These are phyloP conservation scores for Herpotrichia juniperi DNA, from an alignment of 2,329 filamentous ascomycete species.

Conservation along the genomic window DNA sequence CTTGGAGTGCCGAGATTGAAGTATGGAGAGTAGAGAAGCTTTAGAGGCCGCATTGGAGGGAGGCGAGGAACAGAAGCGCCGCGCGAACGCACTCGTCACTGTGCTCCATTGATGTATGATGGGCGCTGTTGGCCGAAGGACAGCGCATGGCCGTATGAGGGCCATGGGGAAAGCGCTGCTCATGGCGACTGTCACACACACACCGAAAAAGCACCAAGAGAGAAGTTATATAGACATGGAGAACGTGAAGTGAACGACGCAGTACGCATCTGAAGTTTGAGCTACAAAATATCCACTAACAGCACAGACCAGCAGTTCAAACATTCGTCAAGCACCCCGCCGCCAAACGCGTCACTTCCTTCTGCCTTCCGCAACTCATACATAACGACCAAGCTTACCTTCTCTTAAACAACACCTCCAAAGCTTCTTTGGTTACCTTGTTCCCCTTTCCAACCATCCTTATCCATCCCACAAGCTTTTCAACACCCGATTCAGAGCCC, in stretches of 20 bases:
- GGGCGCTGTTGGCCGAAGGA: constrained; percentile 26
- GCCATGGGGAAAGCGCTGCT: constrained; percentile 37
- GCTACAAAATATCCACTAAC: background rate
- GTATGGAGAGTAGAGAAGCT: constrained; percentile 28
- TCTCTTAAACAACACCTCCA: constrained; percentile 4
- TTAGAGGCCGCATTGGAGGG: constrained; percentile 9
- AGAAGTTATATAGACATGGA: constrained; percentile 1
- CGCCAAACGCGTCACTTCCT: background rate
- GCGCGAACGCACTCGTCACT: constrained; percentile 28
- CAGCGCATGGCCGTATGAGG: constrained; percentile 29
- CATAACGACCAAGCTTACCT: background rate
- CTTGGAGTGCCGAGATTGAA: constrained; percentile 16
- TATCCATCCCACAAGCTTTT: background rate
- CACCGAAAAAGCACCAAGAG: background rate
- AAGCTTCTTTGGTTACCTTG: constrained; percentile 3
- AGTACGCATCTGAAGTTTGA: background rate
- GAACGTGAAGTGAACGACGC: background rate
- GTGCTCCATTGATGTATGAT: constrained; percentile 21
- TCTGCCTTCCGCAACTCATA: background rate
- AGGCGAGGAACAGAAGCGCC: constrained; percentile 31
- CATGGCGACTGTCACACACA: constrained; percentile 15
- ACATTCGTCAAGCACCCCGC: background rate
- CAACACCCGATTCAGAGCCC: constrained; percentile 7
- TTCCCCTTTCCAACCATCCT: constrained; percentile 7
- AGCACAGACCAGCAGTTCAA: constrained; percentile 13